These are phyloP conservation scores for Lactifluus volemus DNA, from an alignment of 768 basidiomycete genomes.

Conservation along the genomic window DNA sequence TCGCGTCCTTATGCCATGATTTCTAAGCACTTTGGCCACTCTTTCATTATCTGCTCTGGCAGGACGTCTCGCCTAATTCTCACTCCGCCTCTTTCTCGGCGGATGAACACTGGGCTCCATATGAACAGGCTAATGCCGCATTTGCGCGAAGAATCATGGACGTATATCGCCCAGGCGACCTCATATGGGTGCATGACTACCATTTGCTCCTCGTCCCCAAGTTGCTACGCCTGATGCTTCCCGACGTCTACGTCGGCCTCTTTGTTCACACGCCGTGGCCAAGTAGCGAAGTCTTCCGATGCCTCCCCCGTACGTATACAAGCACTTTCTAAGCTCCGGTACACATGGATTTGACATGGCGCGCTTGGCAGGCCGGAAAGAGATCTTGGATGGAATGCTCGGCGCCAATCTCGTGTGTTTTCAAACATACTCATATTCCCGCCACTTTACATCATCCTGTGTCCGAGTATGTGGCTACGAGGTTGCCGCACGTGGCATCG, in stretches of 20 bases:
- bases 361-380: slow-evolving; percentile 55
- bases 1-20: not conserved
- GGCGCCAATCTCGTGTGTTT: slow-evolving; percentile 95
- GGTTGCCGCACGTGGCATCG: slow-evolving; percentile 58
- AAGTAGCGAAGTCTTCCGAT: slow-evolving; percentile 91
- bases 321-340: not conserved
- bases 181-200: slow-evolving; percentile 94
- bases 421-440: slow-evolving; percentile 93
- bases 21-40: slow-evolving; percentile 84
- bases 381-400: slow-evolving; percentile 96
- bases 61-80: slow-evolving; percentile 72
- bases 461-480: slow-evolving; percentile 96
- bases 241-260: slow-evolving; percentile 70
- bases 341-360: not conserved
- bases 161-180: slow-evolving; percentile 59
- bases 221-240: slow-evolving; percentile 64
- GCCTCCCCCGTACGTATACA: slow-evolving; percentile 65
- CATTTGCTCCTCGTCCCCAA: slow-evolving; percentile 88
- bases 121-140: slow-evolving; percentile 73
- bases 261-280: slow-evolving; percentile 99
- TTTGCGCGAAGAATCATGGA: slow-evolving; percentile 72
- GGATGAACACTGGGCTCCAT: slow-evolving; percentile 73
- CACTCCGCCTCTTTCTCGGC: slow-evolving; percentile 67
- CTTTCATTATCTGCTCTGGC: slow-evolving; percentile 98
- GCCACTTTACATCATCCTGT: slow-evolving; percentile 92